Evolutionary conservation across 176 grass and related monocot species (phyloP).

Genomic region (Stipa capillata): DNA sequence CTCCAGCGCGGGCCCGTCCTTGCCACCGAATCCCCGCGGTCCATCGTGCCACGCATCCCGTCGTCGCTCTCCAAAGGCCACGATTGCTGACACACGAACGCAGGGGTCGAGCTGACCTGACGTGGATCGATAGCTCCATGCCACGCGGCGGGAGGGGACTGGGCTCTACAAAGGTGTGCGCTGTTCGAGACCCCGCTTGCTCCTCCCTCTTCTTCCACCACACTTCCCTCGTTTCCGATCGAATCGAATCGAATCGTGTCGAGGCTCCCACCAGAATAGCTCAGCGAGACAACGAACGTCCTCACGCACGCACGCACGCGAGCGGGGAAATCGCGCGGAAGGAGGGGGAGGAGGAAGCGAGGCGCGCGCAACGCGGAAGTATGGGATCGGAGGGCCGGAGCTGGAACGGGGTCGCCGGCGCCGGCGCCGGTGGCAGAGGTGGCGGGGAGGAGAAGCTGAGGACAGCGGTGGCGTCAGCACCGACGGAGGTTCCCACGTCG

Average conservation of each 20-base stretch:
- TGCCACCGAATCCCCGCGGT: neutral
- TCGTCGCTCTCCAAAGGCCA: neutral
- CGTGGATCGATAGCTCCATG: neutral
- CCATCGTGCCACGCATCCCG: neutral
- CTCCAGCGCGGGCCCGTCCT: neutral
- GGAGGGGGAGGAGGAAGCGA: no score
- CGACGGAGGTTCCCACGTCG: conserved; percentile 44
- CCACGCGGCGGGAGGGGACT: conserved; percentile 3
- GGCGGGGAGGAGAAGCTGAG: conserved; percentile 3
- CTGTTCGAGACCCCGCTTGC: neutral
- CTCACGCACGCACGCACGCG: neutral
- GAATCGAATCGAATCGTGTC: neutral
- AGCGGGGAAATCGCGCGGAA: neutral
- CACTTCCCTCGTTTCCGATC: conserved; percentile 7
- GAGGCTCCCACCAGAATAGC: neutral
- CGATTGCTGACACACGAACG: no score
- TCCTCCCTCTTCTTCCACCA: neutral
- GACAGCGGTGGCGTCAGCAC: neutral
- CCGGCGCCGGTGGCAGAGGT: neutral
- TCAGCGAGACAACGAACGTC: neutral
- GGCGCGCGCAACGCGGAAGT: neutral
- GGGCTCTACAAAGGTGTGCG: conserved; percentile 5
- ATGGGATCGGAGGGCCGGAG: conserved; percentile 48
- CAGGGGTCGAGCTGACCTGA: no score
- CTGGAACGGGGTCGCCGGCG: conserved; percentile 12